Evolutionary conservation across 176 grass and related monocot genomes (phyloP).

Genomic region (Cymbopogon citratus): DNA sequence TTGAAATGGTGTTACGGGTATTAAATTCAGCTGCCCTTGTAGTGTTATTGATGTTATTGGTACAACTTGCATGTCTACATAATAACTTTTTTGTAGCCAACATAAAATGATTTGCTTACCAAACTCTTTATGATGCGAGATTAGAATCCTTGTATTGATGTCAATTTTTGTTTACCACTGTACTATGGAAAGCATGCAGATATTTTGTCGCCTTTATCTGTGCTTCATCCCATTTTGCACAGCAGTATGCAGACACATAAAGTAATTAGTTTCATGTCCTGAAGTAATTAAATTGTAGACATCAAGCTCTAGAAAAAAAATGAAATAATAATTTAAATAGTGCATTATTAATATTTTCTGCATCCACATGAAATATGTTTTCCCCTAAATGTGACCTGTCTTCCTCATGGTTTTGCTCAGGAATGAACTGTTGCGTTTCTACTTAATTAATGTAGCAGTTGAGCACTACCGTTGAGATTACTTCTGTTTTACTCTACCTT

Average conservation of each 20-base stretch:
- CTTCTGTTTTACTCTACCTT: slow-evolving; percentile 9
- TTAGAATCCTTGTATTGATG: background rate
- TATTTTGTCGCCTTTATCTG: background rate
- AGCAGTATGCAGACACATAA: background rate
- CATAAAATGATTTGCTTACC: background rate
- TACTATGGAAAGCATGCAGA: background rate
- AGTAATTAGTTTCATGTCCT: background rate
- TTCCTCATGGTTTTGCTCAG: slow-evolving; percentile 14
- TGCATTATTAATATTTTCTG: background rate
- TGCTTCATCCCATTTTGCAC: background rate
- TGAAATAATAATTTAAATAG: background rate
- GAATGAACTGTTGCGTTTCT: background rate
- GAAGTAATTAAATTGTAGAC: background rate
- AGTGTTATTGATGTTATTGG: background rate
- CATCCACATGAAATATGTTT: background rate
- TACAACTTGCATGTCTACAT: background rate
- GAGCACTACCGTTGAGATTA: slow-evolving; percentile 7
- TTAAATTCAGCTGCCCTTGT: background rate
- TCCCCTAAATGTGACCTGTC: background rate
- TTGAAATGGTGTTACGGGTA: background rate
- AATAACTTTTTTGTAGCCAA: background rate
- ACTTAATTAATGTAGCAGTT: slow-evolving; percentile 2
- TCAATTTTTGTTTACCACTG: background rate
- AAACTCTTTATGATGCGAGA: background rate
- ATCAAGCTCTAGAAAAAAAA: background rate